phyloP scores from a whole-genome alignment of 305 asterid species.

The Rubia occidens region DNA sequence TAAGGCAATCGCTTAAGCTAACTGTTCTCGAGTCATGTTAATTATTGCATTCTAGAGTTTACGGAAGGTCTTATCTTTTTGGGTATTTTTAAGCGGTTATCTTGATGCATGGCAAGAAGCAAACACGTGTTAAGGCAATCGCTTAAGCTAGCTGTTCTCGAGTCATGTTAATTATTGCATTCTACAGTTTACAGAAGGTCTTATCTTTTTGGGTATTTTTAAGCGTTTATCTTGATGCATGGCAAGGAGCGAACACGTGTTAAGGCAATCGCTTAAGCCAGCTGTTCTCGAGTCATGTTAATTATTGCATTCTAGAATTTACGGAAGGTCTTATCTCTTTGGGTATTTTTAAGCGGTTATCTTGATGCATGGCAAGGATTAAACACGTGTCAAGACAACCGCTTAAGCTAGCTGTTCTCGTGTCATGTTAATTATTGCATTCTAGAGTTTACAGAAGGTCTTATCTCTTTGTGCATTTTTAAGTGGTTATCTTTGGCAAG shows the following conservation, averaged over 20 bases:
- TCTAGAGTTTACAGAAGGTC: background rate
- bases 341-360: background rate
- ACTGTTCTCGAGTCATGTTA: background rate
- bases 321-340: background rate
- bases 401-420: slow-evolving; percentile 5
- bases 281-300: slow-evolving; percentile 1
- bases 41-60: background rate
- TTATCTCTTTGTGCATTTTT: background rate
- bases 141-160: slow-evolving; percentile 1
- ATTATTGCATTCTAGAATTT: background rate
- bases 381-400: background rate
- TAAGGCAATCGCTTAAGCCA: background rate
- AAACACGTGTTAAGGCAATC: background rate
- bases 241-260: background rate
- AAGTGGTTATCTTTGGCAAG: background rate
- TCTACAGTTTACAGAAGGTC: background rate
- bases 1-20: background rate
- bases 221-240: background rate
- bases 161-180: background rate
- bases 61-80: background rate
- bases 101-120: background rate
- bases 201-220: background rate
- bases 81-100: background rate
- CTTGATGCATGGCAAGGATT: background rate
- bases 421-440: background rate